Evolutionary conservation across 1,139 yeast genomes (phyloP).

Genomic region (Spencermartinsiella ligniputridi): DNA sequence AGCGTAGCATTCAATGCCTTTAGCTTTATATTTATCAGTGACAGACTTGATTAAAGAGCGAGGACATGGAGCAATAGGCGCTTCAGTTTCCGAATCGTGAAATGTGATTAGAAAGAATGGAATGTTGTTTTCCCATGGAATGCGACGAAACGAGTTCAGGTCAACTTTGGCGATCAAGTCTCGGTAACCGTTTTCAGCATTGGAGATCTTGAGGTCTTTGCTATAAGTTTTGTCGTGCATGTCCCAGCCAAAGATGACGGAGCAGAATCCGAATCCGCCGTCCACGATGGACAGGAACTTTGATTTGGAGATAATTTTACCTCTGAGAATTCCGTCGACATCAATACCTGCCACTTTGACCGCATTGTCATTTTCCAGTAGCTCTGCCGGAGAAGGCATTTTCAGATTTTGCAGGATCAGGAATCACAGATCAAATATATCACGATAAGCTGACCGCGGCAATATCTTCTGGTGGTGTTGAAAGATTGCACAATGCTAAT

Average conservation of each 20-base stretch:
- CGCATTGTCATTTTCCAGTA: conserved; percentile 17
- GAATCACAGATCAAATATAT: no score
- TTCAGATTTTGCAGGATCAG: no score
- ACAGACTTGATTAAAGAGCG: conserved; percentile 28
- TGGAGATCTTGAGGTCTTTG: conserved; percentile 28
- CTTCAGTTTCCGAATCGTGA: conserved; percentile 23
- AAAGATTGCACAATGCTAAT: no score
- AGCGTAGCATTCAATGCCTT: conserved; percentile 27
- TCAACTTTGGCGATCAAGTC: conserved; percentile 33
- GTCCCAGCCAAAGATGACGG: conserved; percentile 38
- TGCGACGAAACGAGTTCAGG: conserved; percentile 23
- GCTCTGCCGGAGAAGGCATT: neutral
- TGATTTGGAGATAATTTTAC: conserved; percentile 32
- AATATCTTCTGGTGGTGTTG: no score
- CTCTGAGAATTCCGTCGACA: conserved; percentile 36
- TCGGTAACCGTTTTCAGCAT: conserved; percentile 32
- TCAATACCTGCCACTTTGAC: conserved; percentile 37
- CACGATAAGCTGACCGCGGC: no score
- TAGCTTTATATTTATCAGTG: conserved; percentile 15
- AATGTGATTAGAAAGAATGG: conserved; percentile 33
- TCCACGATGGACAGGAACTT: conserved; percentile 30
- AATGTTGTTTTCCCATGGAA: conserved; percentile 33
- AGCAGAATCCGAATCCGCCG: conserved; percentile 35
- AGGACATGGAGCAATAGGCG: conserved; percentile 34
- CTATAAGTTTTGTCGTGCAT: conserved; percentile 34